Conservation (phyloP, 2,329 filamentous ascomycete genomes). For the Penicillium digitatum region DNA sequence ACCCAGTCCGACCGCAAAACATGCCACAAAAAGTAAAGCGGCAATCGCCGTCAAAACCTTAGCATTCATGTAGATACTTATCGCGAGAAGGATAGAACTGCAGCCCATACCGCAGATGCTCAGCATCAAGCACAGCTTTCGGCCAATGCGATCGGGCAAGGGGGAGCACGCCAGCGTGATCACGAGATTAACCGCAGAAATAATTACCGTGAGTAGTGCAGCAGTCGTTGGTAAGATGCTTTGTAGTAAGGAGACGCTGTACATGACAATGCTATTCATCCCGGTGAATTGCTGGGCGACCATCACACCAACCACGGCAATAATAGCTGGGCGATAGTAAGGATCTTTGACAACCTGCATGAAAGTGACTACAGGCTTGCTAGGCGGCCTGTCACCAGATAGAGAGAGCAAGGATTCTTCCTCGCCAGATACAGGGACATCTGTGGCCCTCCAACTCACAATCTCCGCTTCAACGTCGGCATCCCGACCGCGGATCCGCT, state of each 20-base stretch:
- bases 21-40: constrained; percentile 79
- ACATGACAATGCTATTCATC: constrained; percentile 98
- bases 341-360: constrained; percentile 61
- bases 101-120: constrained; percentile 81
- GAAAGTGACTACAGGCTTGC: constrained; percentile 65
- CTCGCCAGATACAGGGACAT: constrained; percentile 49
- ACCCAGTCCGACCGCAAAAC: constrained; percentile 85
- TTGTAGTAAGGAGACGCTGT: constrained; percentile 84
- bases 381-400: constrained; percentile 59
- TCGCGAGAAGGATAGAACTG: constrained; percentile 70
- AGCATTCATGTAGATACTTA: constrained; percentile 70
- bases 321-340: constrained; percentile 66
- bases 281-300: constrained; percentile 86
- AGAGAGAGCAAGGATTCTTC: constrained; percentile 63
- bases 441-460: constrained; percentile 51
- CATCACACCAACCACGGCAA: constrained; percentile 88
- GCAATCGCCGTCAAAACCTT: constrained; percentile 75
- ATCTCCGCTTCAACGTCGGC: constrained; percentile 71
- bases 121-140: constrained; percentile 76
- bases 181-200: constrained; percentile 80
- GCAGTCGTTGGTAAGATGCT: constrained; percentile 77
- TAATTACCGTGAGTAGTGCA: constrained; percentile 76
- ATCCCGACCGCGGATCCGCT: constrained; percentile 67
- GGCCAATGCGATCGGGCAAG: constrained; percentile 79
- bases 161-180: constrained; percentile 79